Evolutionary conservation across 148 eudicot species (phyloP).

Genomic region (Camellia lanceoleosa): DNA sequence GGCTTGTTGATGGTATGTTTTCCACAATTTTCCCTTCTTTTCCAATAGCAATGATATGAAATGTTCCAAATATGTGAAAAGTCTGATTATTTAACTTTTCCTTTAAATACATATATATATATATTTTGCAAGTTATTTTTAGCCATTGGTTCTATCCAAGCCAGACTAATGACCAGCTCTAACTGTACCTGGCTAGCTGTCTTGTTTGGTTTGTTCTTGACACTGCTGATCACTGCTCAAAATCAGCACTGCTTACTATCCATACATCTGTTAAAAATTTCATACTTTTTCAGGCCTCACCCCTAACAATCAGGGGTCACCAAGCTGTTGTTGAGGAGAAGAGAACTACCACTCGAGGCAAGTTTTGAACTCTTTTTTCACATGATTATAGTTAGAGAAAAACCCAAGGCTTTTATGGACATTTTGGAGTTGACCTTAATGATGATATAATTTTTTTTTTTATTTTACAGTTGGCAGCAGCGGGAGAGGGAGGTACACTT

Average conservation of each 20-base stretch:
- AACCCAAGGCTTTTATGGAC: neutral
- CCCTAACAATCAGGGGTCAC: slow-evolving; percentile 47
- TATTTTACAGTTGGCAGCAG: slow-evolving; percentile 26
- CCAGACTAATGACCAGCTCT: neutral
- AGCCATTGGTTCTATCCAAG: too few relatives aligned
- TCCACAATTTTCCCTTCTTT: neutral
- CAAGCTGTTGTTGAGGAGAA: slow-evolving; percentile 56
- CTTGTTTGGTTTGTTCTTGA: neutral
- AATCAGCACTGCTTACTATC: neutral
- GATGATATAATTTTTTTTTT: neutral
- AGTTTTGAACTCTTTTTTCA: slow-evolving; percentile 11
- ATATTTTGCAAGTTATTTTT: too few relatives aligned
- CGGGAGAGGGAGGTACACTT: slow-evolving; percentile 53
- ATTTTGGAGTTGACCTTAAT: slow-evolving; percentile 5
- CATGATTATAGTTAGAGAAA: neutral
- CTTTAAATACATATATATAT: too few relatives aligned
- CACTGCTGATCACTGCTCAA: neutral
- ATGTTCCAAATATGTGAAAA: neutral
- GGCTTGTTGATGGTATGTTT: neutral
- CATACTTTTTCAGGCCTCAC: slow-evolving; percentile 44
- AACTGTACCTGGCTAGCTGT: neutral
- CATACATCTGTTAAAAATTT: neutral
- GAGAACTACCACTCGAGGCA: slow-evolving; percentile 71
- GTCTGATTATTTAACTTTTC: neutral
- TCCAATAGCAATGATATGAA: neutral